Evolutionary conservation across 2,329 filamentous ascomycete genomes (phyloP).

Genomic region (Aspergillus ibericus): DNA sequence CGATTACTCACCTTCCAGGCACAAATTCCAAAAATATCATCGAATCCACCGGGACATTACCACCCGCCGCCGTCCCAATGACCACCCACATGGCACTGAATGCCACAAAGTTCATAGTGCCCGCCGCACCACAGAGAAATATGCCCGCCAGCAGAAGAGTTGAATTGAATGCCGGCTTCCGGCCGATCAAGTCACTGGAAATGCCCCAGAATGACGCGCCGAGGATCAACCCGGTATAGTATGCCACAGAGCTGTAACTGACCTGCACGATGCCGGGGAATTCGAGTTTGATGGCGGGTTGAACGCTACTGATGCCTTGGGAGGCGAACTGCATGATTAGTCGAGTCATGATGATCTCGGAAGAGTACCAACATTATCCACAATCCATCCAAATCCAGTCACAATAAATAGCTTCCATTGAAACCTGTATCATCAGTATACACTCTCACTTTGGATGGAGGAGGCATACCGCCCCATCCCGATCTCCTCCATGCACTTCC

Average conservation of each 20-base stretch:
- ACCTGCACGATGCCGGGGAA: slow-evolving; percentile 25
- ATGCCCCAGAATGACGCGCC: slow-evolving; percentile 51
- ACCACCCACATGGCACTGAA: slow-evolving; percentile 32
- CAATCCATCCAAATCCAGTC: slow-evolving; percentile 69
- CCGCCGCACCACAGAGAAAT: slow-evolving; percentile 27
- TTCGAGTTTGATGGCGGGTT: slow-evolving; percentile 29
- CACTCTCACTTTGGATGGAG: fast-evolving
- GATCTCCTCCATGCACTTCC: slow-evolving; percentile 28
- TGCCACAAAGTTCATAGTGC: slow-evolving; percentile 26
- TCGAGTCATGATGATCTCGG: background rate
- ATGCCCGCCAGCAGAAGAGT: slow-evolving; percentile 46
- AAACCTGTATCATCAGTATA: slow-evolving; percentile 16
- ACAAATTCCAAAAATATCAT: slow-evolving; percentile 35
- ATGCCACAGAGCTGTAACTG: slow-evolving; percentile 36
- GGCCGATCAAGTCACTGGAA: slow-evolving; percentile 44
- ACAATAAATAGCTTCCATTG: slow-evolving; percentile 66
- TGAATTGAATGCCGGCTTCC: slow-evolving; percentile 48
- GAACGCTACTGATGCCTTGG: slow-evolving; percentile 32
- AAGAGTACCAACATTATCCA: slow-evolving; percentile 53
- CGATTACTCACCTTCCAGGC: slow-evolving; percentile 20
- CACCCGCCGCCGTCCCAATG: slow-evolving; percentile 29
- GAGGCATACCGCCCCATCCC: slow-evolving; percentile 32
- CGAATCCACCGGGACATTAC: slow-evolving; percentile 29
- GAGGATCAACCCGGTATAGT: slow-evolving; percentile 45
- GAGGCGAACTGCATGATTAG: slow-evolving; percentile 21